Conservation (phyloP, 495 filamentous ascomycete species). For the Acidiella bohemica region DNA sequence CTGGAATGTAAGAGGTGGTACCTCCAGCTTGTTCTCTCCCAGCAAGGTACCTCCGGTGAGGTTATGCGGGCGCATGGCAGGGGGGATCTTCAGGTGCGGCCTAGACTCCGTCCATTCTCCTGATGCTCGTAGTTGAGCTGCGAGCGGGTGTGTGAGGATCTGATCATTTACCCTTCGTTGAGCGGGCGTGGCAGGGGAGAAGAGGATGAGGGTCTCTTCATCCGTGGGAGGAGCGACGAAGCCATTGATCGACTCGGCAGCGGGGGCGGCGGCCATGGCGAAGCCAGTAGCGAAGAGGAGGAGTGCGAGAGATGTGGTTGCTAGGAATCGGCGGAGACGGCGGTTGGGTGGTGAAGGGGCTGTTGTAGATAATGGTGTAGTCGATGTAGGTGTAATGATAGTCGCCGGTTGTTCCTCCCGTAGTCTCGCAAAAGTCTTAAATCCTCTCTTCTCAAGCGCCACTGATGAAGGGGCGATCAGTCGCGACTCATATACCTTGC, state of each 20-base stretch:
- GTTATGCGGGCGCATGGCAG: slow-evolving; percentile 49
- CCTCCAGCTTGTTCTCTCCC: slow-evolving; percentile 61
- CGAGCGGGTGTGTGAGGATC: slow-evolving; percentile 64
- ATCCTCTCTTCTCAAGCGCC: neutral
- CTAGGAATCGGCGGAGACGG: slow-evolving; percentile 10
- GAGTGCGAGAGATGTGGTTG: slow-evolving; percentile 22
- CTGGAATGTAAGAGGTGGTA: slow-evolving; percentile 68
- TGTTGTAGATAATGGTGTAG: neutral
- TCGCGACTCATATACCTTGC: neutral
- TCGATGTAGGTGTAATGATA: neutral
- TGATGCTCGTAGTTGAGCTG: slow-evolving; percentile 48
- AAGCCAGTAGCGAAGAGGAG: slow-evolving; percentile 40
- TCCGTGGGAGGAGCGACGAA: slow-evolving; percentile 42
- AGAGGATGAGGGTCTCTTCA: slow-evolving; percentile 58
- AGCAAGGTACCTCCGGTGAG: slow-evolving; percentile 71
- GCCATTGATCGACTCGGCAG: slow-evolving; percentile 30
- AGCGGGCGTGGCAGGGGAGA: slow-evolving; percentile 45
- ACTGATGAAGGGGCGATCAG: no score
- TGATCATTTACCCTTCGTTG: slow-evolving; percentile 52
- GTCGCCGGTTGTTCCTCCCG: neutral
- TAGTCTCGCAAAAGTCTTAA: neutral
- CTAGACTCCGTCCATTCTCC: slow-evolving; percentile 60
- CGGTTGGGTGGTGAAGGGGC: slow-evolving; percentile 1
- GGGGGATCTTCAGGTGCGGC: slow-evolving; percentile 76
- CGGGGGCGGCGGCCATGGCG: slow-evolving; percentile 39